Evolutionary conservation across 768 basidiomycete genomes (phyloP).

Genomic region (Hydnomerulius pinastri): DNA sequence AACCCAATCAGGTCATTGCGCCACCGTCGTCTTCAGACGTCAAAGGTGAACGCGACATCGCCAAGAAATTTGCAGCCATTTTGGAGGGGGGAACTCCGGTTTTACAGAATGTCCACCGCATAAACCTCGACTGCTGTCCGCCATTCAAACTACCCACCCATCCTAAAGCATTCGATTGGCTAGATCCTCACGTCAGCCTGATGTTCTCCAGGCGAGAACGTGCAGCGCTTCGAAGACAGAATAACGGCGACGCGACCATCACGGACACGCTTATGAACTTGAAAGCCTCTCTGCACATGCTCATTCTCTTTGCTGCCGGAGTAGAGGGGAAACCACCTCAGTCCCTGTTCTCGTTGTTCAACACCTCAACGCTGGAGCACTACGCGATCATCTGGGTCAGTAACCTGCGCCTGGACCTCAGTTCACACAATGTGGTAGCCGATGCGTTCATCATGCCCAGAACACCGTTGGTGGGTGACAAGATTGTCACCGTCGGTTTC

Average conservation of each 20-base stretch:
- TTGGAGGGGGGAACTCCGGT: slow-evolving; percentile 11
- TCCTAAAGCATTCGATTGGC: slow-evolving; percentile 27
- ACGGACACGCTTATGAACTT: slow-evolving; percentile 31
- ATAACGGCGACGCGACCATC: not conserved
- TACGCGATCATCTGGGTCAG: slow-evolving; percentile 50
- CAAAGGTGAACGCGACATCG: slow-evolving; percentile 17
- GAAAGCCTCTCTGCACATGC: slow-evolving; percentile 33
- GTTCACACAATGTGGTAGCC: slow-evolving; percentile 49
- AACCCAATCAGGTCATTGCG: slow-evolving; percentile 26
- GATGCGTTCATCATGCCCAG: slow-evolving; percentile 51
- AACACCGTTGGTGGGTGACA: slow-evolving; percentile 8
- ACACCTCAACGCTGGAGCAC: slow-evolving; percentile 10
- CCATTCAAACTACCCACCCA: slow-evolving; percentile 23
- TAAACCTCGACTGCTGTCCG: slow-evolving; percentile 39
- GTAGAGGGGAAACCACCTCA: slow-evolving; percentile 12
- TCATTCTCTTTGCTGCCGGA: slow-evolving; percentile 31
- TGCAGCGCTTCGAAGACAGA: slow-evolving; percentile 1
- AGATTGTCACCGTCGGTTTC: not conserved
- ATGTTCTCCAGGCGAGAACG: slow-evolving; percentile 37
- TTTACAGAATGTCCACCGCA: slow-evolving; percentile 41
- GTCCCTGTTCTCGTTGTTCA: slow-evolving; percentile 21
- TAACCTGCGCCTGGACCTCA: slow-evolving; percentile 47
- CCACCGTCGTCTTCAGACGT: slow-evolving; percentile 16
- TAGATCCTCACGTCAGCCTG: slow-evolving; percentile 30
- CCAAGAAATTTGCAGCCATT: slow-evolving; percentile 31